A percentile compares a stretch with the other conserved stretches of the same genome.
Evolutionary conservation across 352 stramenopile genomes (phyloP).

Genomic region (Pythium chondricola): DNA sequence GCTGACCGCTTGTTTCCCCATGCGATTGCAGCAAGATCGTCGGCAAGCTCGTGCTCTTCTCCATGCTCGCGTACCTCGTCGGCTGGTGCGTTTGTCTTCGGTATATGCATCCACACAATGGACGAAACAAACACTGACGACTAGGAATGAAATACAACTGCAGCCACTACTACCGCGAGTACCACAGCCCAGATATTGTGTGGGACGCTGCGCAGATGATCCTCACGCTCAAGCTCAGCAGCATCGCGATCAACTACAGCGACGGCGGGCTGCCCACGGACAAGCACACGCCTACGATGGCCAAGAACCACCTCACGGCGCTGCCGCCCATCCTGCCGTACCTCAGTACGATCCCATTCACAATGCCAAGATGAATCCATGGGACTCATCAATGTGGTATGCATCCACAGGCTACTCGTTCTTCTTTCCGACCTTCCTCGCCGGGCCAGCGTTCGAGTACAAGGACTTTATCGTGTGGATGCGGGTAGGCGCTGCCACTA

Average conservation of each 20-base stretch:
- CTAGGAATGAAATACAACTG: no score
- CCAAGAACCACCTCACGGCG: constrained; percentile 67
- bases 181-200: constrained; percentile 69
- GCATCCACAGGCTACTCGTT: constrained; percentile 63
- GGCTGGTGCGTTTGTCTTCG: constrained; percentile 31
- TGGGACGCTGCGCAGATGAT: constrained; percentile 87
- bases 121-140: neutral
- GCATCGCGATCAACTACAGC: constrained; percentile 77
- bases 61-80: constrained; percentile 65
- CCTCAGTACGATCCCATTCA: constrained; percentile 68
- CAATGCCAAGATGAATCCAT: no score
- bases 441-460: constrained; percentile 79
- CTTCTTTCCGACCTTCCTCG: constrained; percentile 86
- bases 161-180: constrained; percentile 85
- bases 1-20: neutral
- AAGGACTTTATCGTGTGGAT: constrained; percentile 82
- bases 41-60: constrained; percentile 51
- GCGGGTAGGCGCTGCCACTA: constrained; percentile 25
- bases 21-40: constrained; percentile 41
- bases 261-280: constrained; percentile 62
- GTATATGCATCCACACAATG: neutral
- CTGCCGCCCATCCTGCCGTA: constrained; percentile 62
- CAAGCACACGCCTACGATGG: constrained; percentile 64
- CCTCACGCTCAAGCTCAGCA: constrained; percentile 77
- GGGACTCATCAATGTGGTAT: neutral